Base-by-base conservation (phyloP, 2,329 filamentous ascomycete genomes). In the Aspergillus eucalypticola region DNA sequence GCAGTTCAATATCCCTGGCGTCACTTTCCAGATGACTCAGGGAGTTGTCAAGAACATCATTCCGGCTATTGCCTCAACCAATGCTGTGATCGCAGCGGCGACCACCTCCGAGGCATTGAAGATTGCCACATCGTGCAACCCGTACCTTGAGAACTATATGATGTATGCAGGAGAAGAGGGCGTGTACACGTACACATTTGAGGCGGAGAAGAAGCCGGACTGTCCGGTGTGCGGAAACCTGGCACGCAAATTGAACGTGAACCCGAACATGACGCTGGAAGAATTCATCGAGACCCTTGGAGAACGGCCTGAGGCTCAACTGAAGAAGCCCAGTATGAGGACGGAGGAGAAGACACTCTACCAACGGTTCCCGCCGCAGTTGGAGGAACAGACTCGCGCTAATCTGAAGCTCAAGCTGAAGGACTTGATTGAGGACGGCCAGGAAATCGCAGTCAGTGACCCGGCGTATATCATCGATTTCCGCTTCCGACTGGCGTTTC, bases 11-110 rank as follows among this genome's bases (percentile, higher is more conserved):
- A 99, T 99, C 68, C 77, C 87, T 0, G 96, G 95, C 8, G 91
- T 99, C 60, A 98, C 95, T 1, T 99, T 99, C 76, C 89, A 91
- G 5, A 88, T 97, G 76, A 97, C 96, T 0, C 95, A 99, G 75
- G 96, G 95, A 59, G 96, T 98, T 2, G 92, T 99, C 70, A 99
- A 99, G 79, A 99, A 99, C 78, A 99, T 99, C 76, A 99, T 99
- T 63, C 95, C 95, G 0, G 96, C 95, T 27, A 99, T 99, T 71
- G 95, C 95, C 17, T 96, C 92, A 1, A 99, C 95, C 6, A 99
- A 99, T 74, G 94, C 95, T 59, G 95, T 99, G 69, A 90, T 99
- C 65, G 95, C 95, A 1, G 95, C 94, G 1, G 90, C 91, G 55
- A 98, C 94, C 77, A 98, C 95, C 77, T 98, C 96, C 66, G 95